Conservation (phyloP, 345 rosid species). For the Excoecaria cochinchinensis region DNA sequence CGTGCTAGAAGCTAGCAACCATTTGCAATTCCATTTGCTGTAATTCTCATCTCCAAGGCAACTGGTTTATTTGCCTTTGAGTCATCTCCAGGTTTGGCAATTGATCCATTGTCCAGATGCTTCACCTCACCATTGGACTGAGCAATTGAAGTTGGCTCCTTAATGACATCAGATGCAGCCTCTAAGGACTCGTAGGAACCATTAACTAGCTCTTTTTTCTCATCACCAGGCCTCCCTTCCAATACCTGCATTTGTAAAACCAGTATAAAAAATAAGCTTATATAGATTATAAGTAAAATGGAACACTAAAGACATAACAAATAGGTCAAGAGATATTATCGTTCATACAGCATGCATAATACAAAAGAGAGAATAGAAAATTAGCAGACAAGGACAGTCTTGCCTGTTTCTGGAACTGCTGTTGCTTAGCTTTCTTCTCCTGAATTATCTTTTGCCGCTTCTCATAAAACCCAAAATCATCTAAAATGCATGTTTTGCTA, state of each 20-base stretch:
- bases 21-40: conserved; percentile 3
- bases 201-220: conserved; percentile 19
- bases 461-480: conserved; percentile 88
- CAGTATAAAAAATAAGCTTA: neutral
- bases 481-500: conserved; percentile 76
- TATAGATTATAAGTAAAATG: no score
- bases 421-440: conserved; percentile 84
- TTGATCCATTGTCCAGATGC: conserved; percentile 10
- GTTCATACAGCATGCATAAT: no score
- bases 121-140: conserved; percentile 11
- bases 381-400: neutral
- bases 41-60: neutral
- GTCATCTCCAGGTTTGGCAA: conserved; percentile 6
- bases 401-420: conserved; percentile 64
- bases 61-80: conserved; percentile 4
- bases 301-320: no score
- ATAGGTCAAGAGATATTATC: no score
- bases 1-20: conserved; percentile 5
- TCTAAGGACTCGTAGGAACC: conserved; percentile 5
- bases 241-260: neutral
- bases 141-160: neutral
- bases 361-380: neutral
- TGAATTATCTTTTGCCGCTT: conserved; percentile 68
- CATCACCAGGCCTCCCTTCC: conserved; percentile 20
- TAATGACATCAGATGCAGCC: neutral